Evolutionary conservation across 331 rosid genomes (phyloP), one percentile per base, ranked within the genome.

Genomic region (Prunus yedoensis): DNA sequence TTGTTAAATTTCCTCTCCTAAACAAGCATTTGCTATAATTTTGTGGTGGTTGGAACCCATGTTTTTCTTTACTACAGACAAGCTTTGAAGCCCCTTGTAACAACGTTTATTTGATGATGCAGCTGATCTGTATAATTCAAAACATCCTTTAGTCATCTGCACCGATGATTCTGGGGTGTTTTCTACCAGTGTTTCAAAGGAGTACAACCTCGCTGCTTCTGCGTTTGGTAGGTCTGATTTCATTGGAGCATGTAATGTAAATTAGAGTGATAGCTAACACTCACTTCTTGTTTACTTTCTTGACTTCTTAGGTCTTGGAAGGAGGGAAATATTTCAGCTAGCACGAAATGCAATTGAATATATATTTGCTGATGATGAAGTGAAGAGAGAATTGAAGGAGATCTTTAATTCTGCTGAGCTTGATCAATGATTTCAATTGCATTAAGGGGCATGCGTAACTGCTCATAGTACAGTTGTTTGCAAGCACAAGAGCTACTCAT

Each of bases 141-240:
- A 91, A 52, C 95, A 90, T 77, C 95, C 98, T 16, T 27, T 94
- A 83, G 85, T 80, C 78, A 83, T 94, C 81, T 90, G 97, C 83
- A 94, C 98, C 2, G 98, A 94, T 75, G 98, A 94, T 74, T 76
- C 90, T 10, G 93, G 98, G 45, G 98, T 91, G 27, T 94, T 91
- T 87, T 86, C 91, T 20, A 94, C 97, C 49, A 78, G 81, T 73
- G 90, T 94, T 75, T 90, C 97, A 15, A 56, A 65, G 4, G 98
- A 94, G 81, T 94, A 91, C 88, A 77, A 81, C 43, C 18, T 83
- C 30, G 96, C 95, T 76, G 91, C 91, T 51, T 73, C 90, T 73
- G 78, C 96, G 49, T 91, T 87, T 71, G 96, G 98, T 94, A 83
- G 15, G 81, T 81, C 56, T 79, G 43, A 62, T 63, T 28, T 66